Evolutionary conservation across 2,329 filamentous ascomycete genomes (phyloP).

Genomic region (Alternaria tenuissima): DNA sequence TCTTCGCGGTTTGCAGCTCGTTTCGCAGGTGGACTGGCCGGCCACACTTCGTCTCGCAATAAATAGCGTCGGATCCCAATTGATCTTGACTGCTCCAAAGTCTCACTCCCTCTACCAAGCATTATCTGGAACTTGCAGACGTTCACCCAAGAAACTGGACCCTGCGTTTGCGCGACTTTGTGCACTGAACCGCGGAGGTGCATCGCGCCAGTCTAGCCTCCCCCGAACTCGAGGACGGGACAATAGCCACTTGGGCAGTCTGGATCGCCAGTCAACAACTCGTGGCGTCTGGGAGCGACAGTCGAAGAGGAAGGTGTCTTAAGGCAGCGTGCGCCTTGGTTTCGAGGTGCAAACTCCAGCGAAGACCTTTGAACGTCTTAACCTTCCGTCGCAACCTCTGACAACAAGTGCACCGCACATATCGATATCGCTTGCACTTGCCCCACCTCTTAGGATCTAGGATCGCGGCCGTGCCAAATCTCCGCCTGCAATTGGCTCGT

Average conservation of each 20-base stretch:
- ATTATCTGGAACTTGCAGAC: not conserved
- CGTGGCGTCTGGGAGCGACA: constrained; percentile 18
- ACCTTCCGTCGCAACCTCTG: not conserved
- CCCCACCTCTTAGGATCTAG: constrained; percentile 13
- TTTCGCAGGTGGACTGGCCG: constrained; percentile 3
- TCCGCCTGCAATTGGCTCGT: constrained; percentile 29
- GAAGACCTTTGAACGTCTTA: not conserved
- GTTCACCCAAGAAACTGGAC: not conserved
- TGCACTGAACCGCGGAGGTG: constrained; percentile 11
- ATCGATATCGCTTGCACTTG: constrained; percentile 9
- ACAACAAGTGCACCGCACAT: constrained; percentile 2
- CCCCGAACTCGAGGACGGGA: constrained; percentile 5
- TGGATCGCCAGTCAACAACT: constrained; percentile 16
- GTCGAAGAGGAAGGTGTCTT: constrained; percentile 29
- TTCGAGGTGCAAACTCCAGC: not conserved
- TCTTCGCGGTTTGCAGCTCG: not conserved
- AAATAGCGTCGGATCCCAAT: constrained; percentile 5
- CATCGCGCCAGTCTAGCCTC: constrained; percentile 13
- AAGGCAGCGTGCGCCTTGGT: not conserved
- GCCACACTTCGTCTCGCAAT: constrained; percentile 5
- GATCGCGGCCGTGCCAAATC: constrained; percentile 11
- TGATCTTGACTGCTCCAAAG: not conserved
- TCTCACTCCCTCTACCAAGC: not conserved
- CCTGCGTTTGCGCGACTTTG: constrained; percentile 6
- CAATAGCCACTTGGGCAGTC: constrained; percentile 12